Evolutionary conservation across 352 stramenopile genomes (phyloP), one percentile per base, ranked within the genome.

Genomic region (Elongisporangium anandrum): DNA sequence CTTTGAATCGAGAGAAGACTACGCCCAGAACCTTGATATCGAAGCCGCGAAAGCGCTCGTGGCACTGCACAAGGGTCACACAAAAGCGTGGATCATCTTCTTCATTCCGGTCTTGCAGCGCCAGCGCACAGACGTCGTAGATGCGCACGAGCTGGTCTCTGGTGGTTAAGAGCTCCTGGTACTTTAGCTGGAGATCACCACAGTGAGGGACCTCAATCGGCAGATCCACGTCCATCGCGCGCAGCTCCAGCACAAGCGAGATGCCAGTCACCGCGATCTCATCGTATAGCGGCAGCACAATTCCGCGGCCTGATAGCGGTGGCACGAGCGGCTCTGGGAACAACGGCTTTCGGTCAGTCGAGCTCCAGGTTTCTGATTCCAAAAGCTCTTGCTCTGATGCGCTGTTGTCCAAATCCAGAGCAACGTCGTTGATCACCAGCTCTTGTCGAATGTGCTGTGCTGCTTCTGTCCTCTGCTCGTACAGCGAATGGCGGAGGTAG

Each of bases 171-270:
- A 58, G 45, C 20, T 66, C 60, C 21, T 60, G 61, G 9, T 65
- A 49, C 23, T 59, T 39, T 7, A 57, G 45, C 19, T 50, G 61
- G 23, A 79, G 62, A 39, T 79, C 70, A 12, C 70, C 70, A 26
- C 70, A 79, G 50, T 79, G 70, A 21, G 70, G 70, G 6, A 75
- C 61, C 50, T 79, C 67, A 22, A 75, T 70, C 23, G 70, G 66
- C 53, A 75, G 19, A 34, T 72, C 62, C 15, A 72, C 54, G 23
- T 69, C 48, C 54, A 66, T 61, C n/a, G 50, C 58, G 38, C 67
- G 60, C 20, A 75, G 57, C 38, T 75, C 64, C 57, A 70, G 63
- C 52, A 79, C 62, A 8, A 79, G 64, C 58, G 66, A 73, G 9
- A 73, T 55, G 12, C 70, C 70, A 1, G 70, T 48, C 39, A 55